A percentile compares a stretch with the other conserved stretches of the same genome.
phyloP scores from a whole-genome alignment of 1,284 basidiomycete species.

The Boletus mariae region DNA sequence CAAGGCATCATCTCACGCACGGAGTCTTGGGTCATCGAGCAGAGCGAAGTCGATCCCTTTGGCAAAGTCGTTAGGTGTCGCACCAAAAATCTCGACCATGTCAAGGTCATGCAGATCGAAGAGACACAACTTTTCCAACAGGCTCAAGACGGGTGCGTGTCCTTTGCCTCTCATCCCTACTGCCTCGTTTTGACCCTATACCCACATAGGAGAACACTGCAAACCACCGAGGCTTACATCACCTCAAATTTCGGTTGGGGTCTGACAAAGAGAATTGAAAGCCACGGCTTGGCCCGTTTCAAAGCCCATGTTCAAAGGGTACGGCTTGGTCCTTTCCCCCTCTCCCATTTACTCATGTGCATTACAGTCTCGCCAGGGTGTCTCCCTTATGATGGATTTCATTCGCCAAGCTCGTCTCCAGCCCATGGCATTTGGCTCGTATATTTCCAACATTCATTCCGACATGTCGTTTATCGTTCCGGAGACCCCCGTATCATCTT shows the following conservation, averaged over 20 bases:
- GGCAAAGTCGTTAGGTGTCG: constrained; percentile 66
- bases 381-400: constrained; percentile 68
- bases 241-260: constrained; percentile 81
- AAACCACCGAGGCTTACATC: constrained; percentile 73
- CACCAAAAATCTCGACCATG: constrained; percentile 80
- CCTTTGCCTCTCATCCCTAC: background rate
- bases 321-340: constrained; percentile 21
- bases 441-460: constrained; percentile 36
- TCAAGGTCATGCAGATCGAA: constrained; percentile 79
- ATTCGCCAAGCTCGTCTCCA: constrained; percentile 73
- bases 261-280: constrained; percentile 75
- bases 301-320: constrained; percentile 77
- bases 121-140: constrained; percentile 67
- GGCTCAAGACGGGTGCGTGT: constrained; percentile 57
- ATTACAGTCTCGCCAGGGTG: constrained; percentile 73
- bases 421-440: constrained; percentile 55
- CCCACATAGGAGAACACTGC: constrained; percentile 58
- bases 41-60: constrained; percentile 83
- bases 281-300: constrained; percentile 69
- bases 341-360: constrained; percentile 13
- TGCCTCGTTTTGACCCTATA: constrained; percentile 11
- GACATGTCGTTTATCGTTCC: constrained; percentile 30
- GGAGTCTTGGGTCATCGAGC: constrained; percentile 87
- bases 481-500: constrained; percentile 18
- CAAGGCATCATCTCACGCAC: constrained; percentile 71